Conservation (phyloP, 352 stramenopile species). For the Phytophthora cryptogea region DNA sequence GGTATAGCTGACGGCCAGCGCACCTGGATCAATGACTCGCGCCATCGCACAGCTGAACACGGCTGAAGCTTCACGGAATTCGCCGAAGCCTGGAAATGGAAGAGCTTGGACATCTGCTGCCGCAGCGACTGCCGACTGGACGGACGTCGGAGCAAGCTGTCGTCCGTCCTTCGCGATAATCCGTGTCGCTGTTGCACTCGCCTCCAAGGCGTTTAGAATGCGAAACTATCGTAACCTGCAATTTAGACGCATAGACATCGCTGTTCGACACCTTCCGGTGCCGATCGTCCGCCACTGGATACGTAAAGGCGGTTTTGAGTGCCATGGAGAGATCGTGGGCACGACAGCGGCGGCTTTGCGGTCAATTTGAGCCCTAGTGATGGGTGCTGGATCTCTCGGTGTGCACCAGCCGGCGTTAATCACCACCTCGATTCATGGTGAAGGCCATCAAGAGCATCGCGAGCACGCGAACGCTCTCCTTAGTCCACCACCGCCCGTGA, state of each 20-base stretch:
- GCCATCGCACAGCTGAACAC: slow-evolving; percentile 26
- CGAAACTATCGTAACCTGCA: slow-evolving; percentile 20
- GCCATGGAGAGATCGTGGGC: slow-evolving; percentile 26
- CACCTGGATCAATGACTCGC: neutral
- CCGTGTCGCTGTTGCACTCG: neutral
- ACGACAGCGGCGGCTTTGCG: slow-evolving; percentile 10
- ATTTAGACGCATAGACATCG: slow-evolving; percentile 6
- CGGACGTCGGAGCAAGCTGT: slow-evolving; percentile 13
- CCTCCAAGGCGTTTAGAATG: neutral
- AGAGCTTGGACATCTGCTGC: slow-evolving; percentile 29
- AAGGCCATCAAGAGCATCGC: slow-evolving; percentile 6
- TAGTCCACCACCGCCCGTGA: slow-evolving; percentile 7
- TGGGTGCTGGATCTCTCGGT: slow-evolving; percentile 18
- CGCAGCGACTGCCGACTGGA: slow-evolving; percentile 9
- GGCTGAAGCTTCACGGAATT: slow-evolving; percentile 31
- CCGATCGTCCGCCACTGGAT: slow-evolving; percentile 17
- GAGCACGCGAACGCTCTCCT: slow-evolving; percentile 1
- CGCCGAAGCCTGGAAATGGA: slow-evolving; percentile 23
- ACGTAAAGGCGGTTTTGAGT: slow-evolving; percentile 34
- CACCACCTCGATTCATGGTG: neutral
- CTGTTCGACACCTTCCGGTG: slow-evolving; percentile 1
- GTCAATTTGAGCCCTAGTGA: slow-evolving; percentile 5
- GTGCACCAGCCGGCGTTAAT: slow-evolving; percentile 21
- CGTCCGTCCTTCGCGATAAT: slow-evolving; percentile 16
- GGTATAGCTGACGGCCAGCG: too few species aligned